Percentiles rank a stretch among this genome's conserved stretches.
These are phyloP conservation scores for Termitomyces sp. DNA, from an alignment of 768 basidiomycete genomes.

Conservation along the genomic window DNA sequence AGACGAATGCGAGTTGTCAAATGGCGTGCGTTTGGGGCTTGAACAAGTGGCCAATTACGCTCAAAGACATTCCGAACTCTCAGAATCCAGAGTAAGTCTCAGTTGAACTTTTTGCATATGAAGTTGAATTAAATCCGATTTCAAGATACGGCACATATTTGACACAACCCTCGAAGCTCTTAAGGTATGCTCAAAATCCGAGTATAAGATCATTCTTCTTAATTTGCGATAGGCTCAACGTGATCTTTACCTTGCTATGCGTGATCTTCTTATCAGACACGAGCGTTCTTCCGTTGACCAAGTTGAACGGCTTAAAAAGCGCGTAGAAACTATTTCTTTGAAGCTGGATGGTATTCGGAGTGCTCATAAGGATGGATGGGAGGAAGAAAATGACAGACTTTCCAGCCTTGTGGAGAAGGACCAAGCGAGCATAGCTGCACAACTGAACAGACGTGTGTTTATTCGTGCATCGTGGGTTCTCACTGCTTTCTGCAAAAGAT, in stretches of 20 bases:
- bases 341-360: conserved; percentile 75
- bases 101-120: background rate
- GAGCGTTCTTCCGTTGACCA: conserved; percentile 88
- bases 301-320: conserved; percentile 84
- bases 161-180: conserved; percentile 72
- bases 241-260: conserved; percentile 82
- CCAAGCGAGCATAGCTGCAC: conserved; percentile 72
- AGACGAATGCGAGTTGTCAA: conserved; percentile 76
- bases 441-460: conserved; percentile 79
- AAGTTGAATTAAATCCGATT: background rate
- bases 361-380: conserved; percentile 79
- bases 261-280: conserved; percentile 83
- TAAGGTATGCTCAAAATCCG: conserved; percentile 46
- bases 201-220: background rate
- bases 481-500: background rate
- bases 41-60: conserved; percentile 63
- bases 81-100: conserved; percentile 67
- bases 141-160: conserved; percentile 57
- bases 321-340: conserved; percentile 70
- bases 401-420: conserved; percentile 77
- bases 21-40: conserved; percentile 73
- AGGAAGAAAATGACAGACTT: conserved; percentile 79
- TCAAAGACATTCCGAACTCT: conserved; percentile 67
- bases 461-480: conserved; percentile 75
- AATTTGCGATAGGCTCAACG: conserved; percentile 55